Base-by-base conservation (phyloP, 2,329 filamentous ascomycete genomes). In the Hypomyces perniciosus region DNA sequence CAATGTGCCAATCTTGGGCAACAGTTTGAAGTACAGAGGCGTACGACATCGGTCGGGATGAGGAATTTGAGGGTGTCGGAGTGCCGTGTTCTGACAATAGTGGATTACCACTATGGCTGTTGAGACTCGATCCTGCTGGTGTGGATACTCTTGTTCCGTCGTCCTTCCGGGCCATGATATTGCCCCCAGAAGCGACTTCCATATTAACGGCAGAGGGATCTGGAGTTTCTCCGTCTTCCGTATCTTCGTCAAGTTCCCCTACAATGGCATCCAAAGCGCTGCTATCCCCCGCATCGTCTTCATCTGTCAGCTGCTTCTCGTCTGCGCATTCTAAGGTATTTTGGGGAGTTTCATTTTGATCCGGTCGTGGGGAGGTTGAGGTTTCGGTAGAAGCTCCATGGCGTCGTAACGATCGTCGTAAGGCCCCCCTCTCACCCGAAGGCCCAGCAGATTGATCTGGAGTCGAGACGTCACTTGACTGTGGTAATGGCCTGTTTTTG, bases 1-100 rank as follows among this genome's bases (percentile, higher is more conserved):
- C 89, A 54, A 99, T 90, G 62, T 99, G 92, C 93, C 93, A 99
- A 63, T 97, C 91, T 63, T 95, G 87, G 1, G 91, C 89, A 0
- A 82, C 75, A 10, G 88, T 76, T 59, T 91, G 88, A 47, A 95
- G 80, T 4, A 90, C 90, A 47, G 88, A 87, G 27, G 90, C 86
- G 66, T 96, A 96, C 0, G 90, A 90, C 68, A 89, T 82, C 2
- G 85, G 79, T 8, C 85, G 79, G 7, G 83, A 78, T 8, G 84
- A 78, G 12, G 84, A 73, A 0, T 81, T 65, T 2, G 76, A 70
- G 26, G 77, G 71, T 2, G 75, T 74, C 5, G 77, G 71, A 4
- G 75, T 71, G 55, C 66, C 69, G 54, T 73, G 74, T 34, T 63
- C 66, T 37, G 68, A 65, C 44, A 63, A 63, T 12, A 68, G 65